phyloP scores from a whole-genome alignment of 352 stramenopile genomes.

The Blastocystis sp. region DNA sequence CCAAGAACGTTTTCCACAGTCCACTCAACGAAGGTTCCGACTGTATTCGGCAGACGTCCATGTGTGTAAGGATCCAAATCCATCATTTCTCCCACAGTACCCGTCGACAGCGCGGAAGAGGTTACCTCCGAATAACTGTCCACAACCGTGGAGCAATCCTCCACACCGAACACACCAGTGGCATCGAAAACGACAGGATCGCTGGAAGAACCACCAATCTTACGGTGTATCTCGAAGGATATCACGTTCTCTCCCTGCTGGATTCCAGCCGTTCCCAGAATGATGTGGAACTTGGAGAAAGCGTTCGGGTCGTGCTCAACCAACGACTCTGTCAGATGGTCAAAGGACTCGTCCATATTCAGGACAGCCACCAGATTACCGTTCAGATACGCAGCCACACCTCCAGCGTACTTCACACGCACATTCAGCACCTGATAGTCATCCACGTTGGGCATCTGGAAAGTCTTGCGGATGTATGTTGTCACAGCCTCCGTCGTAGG shows the following conservation, averaged over 20 bases:
- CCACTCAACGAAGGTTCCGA: not conserved
- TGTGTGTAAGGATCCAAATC: not conserved
- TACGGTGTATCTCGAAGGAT: slow-evolving; percentile 35
- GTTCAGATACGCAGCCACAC: slow-evolving; percentile 35
- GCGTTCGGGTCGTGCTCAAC: not conserved
- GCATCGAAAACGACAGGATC: not conserved
- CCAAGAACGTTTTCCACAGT: not conserved
- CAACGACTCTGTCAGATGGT: not conserved
- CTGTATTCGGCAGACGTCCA: not conserved
- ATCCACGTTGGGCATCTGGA: not conserved
- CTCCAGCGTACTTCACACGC: not conserved
- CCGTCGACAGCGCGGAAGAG: not conserved
- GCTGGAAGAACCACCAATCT: not conserved
- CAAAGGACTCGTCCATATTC: slow-evolving; percentile 37
- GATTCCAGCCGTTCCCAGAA: not conserved
- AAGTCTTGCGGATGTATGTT: not conserved
- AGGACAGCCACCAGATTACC: not conserved
- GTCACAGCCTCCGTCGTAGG: not conserved
- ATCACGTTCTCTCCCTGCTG: slow-evolving; percentile 17
- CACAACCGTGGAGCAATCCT: not conserved
- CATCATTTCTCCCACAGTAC: not conserved
- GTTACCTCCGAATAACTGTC: not conserved
- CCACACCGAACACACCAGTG: slow-evolving; percentile 15
- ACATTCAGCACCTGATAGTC: slow-evolving; percentile 48
- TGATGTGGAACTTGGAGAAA: slow-evolving; percentile 40